Conservation (phyloP, 768 basidiomycete species). For the Bullera alba region DNA sequence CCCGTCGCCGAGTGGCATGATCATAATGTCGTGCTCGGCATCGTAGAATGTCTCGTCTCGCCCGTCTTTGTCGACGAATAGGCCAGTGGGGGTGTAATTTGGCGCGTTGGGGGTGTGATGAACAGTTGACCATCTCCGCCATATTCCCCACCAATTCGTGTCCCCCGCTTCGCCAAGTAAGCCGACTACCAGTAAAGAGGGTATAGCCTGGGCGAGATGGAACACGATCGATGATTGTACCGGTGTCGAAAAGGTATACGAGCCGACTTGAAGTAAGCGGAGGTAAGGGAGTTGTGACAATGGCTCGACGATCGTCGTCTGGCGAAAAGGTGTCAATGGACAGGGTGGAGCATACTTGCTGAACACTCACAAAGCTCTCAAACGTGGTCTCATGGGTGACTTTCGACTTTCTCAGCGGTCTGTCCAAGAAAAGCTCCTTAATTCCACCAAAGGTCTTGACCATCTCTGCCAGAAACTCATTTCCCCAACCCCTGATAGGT, state of each 20-base stretch:
- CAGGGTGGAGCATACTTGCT: background rate
- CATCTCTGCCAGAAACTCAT: conserved; percentile 26
- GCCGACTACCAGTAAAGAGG: conserved; percentile 29
- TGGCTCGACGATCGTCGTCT: conserved; percentile 28
- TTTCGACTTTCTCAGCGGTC: conserved; percentile 31
- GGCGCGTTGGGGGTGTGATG: background rate
- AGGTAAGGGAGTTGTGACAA: conserved; percentile 27
- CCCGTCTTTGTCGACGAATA: too few relatives aligned
- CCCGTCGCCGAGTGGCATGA: conserved; percentile 27
- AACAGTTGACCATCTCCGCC: conserved; percentile 5
- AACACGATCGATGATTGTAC: conserved; percentile 19
- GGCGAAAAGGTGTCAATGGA: background rate
- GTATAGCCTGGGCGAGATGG: conserved; percentile 15
- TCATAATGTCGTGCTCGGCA: conserved; percentile 1
- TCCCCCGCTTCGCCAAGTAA: conserved; percentile 35
- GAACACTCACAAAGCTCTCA: conserved; percentile 27
- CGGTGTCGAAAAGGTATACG: conserved; percentile 25
- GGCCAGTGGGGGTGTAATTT: too few relatives aligned
- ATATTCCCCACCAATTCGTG: conserved; percentile 42
- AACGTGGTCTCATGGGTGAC: conserved; percentile 20
- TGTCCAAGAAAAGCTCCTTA: conserved; percentile 41
- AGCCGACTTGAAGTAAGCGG: conserved; percentile 39
- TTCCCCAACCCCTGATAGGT: conserved; percentile 36
- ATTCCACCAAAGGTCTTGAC: conserved; percentile 26
- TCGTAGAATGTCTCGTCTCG: conserved; percentile 6